Percentiles rank a stretch among this genome's conserved stretches.
Conservation (phyloP, 129 eudicot species). For the Saussurea involucrata region DNA sequence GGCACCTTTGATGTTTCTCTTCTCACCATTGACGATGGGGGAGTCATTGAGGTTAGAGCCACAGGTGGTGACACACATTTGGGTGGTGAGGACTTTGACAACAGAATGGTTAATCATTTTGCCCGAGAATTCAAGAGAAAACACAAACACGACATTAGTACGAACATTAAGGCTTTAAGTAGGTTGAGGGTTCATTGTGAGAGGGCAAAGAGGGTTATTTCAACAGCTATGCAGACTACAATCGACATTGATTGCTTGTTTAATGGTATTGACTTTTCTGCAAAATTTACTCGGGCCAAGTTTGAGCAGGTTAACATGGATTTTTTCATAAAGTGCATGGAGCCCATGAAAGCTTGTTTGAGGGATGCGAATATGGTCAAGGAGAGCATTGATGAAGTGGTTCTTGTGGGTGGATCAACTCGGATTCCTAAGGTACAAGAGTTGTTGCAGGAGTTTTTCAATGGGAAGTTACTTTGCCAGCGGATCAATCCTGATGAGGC, state of each 20-base stretch:
- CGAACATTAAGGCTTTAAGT: constrained; percentile 20
- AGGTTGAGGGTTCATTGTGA: constrained; percentile 32
- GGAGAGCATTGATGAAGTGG: constrained; percentile 6
- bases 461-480: constrained; percentile 8
- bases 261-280: constrained; percentile 13
- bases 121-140: constrained; percentile 12
- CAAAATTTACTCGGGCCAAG: constrained; percentile 12
- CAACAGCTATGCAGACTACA: constrained; percentile 12
- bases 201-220: constrained; percentile 21
- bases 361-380: constrained; percentile 4
- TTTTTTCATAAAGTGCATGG: neutral
- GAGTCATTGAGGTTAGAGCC: constrained; percentile 21
- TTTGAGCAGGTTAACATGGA: constrained; percentile 22
- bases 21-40: constrained; percentile 16
- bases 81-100: constrained; percentile 31
- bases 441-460: constrained; percentile 8
- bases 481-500: constrained; percentile 23
- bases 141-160: constrained; percentile 15
- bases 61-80: constrained; percentile 32
- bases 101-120: constrained; percentile 23
- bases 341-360: neutral
- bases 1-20: constrained; percentile 34
- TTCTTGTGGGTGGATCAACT: constrained; percentile 22
- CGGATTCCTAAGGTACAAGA: constrained; percentile 14
- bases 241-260: constrained; percentile 20